phyloP scores from a whole-genome alignment of 805 yeast species.

The Myxozyma geophila region DNA sequence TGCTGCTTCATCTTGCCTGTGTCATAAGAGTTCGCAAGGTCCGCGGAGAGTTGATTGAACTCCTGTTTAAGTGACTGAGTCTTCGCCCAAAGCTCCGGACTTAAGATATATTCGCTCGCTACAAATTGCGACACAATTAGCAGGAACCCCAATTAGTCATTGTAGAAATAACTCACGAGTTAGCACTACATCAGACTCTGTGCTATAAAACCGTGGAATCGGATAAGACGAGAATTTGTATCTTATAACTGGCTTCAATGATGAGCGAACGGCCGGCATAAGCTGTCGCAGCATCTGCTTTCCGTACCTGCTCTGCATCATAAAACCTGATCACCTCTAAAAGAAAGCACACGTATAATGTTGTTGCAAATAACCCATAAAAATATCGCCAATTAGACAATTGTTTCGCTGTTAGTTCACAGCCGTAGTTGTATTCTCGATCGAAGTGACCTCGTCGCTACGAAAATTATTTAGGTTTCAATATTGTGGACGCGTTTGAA shows the following conservation, averaged over 20 bases:
- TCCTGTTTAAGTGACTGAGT: constrained; percentile 23
- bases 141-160: too few species aligned
- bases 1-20: constrained; percentile 18
- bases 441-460: too few species aligned
- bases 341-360: too few species aligned
- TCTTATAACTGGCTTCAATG: not conserved
- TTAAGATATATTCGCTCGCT: constrained; percentile 10
- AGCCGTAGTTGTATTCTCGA: too few species aligned
- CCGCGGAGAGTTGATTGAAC: constrained; percentile 16
- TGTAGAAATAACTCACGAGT: not conserved
- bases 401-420: too few species aligned
- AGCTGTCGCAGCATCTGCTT: not conserved
- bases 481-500: too few species aligned
- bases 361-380: too few species aligned
- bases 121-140: too few species aligned
- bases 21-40: constrained; percentile 33
- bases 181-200: not conserved
- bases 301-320: not conserved
- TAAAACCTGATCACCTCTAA: too few species aligned
- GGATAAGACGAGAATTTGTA: too few species aligned
- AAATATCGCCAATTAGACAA: too few species aligned
- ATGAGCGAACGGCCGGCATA: not conserved
- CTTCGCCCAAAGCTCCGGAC: constrained; percentile 12
- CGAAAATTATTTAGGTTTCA: too few species aligned
- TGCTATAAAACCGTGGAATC: not conserved